A percentile compares a stretch with the other conserved stretches of the same genome.
These are phyloP conservation scores for Penicillium occitanis DNA, from an alignment of 2,329 filamentous ascomycete genomes.

Conservation along the genomic window DNA sequence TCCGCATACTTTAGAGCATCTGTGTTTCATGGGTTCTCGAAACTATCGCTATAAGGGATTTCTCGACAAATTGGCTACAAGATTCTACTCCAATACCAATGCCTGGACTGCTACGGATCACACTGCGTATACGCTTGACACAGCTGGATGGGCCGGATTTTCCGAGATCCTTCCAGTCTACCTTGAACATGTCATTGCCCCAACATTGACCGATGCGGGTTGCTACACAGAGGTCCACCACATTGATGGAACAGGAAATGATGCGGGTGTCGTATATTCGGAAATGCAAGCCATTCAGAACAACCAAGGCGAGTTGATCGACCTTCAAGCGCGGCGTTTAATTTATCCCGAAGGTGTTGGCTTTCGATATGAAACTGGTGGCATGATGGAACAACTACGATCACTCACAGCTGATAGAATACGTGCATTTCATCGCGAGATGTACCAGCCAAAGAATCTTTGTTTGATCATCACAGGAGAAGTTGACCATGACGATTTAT, in stretches of 20 bases:
- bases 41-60: constrained; percentile 94
- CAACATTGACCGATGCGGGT: constrained; percentile 86
- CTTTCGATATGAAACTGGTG: constrained; percentile 97
- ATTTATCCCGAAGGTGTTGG: constrained; percentile 87
- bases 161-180: constrained; percentile 93
- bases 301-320: constrained; percentile 79
- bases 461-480: constrained; percentile 91
- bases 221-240: constrained; percentile 97
- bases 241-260: constrained; percentile 86
- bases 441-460: constrained; percentile 97
- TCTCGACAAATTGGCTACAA: constrained; percentile 87
- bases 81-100: constrained; percentile 91
- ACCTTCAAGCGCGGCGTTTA: constrained; percentile 73
- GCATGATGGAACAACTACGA: constrained; percentile 88
- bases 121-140: constrained; percentile 92
- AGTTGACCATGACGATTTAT: constrained; percentile 75
- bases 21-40: constrained; percentile 87
- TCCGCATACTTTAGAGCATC: constrained; percentile 79
- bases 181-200: constrained; percentile 87
- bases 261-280: constrained; percentile 96
- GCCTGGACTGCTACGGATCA: constrained; percentile 97
- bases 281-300: constrained; percentile 98
- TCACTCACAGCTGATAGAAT: constrained; percentile 86
- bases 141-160: constrained; percentile 96
- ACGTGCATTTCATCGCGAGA: constrained; percentile 87